A percentile compares a stretch with the other conserved stretches of the same genome.
Conservation (phyloP, 1,139 yeast genomes). For the Suhomyces bokatorum region DNA sequence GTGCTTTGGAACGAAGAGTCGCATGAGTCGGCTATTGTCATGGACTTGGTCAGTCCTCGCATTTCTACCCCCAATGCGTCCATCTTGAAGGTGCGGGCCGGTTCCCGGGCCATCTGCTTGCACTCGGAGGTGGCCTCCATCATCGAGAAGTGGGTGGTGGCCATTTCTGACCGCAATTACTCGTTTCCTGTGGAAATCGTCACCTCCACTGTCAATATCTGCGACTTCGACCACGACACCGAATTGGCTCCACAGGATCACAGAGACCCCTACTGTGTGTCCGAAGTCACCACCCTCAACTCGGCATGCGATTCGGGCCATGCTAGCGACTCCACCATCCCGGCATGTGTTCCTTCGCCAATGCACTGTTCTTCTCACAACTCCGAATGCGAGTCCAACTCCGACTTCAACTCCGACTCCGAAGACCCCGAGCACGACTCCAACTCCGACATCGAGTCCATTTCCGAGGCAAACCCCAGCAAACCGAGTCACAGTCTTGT, state of each 20-base stretch:
- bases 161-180: constrained; percentile 35
- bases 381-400: constrained; percentile 2
- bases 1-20: constrained; percentile 22
- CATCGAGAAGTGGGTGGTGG: constrained; percentile 49
- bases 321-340: constrained; percentile 8
- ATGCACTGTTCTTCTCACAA: background rate
- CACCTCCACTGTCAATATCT: constrained; percentile 36
- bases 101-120: constrained; percentile 18
- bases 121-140: constrained; percentile 28
- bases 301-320: constrained; percentile 5
- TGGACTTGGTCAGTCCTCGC: constrained; percentile 3
- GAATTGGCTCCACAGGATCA: background rate
- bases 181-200: constrained; percentile 37
- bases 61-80: constrained; percentile 23
- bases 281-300: background rate
- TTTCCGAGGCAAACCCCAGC: no score
- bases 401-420: constrained; percentile 1
- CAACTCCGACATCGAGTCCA: no score
- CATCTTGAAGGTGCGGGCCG: constrained; percentile 16
- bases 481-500: no score
- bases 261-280: background rate
- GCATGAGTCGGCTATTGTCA: constrained; percentile 7
- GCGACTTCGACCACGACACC: constrained; percentile 5
- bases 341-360: background rate
- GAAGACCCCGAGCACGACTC: constrained; percentile 4